phyloP scores from a whole-genome alignment of 257 asterid species.

The Nyctanthes arbortristis region DNA sequence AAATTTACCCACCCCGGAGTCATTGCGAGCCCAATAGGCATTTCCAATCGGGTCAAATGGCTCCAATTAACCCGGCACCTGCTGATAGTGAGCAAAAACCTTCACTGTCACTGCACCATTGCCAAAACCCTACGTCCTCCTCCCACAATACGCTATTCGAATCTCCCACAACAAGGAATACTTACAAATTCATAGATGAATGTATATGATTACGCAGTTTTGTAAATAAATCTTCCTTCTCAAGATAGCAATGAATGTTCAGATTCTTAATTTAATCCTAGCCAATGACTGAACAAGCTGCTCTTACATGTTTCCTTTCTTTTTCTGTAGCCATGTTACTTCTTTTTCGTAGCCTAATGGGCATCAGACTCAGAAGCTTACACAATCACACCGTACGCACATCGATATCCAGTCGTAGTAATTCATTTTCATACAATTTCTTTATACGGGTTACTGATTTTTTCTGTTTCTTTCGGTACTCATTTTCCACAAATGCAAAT shows the following conservation, averaged over 20 bases:
- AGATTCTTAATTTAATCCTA: slow-evolving; percentile 36
- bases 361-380: slow-evolving; percentile 46
- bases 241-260: slow-evolving; percentile 38
- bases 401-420: slow-evolving; percentile 20
- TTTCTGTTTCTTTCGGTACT: slow-evolving; percentile 32
- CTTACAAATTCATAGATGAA: too few species aligned
- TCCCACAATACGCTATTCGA: neutral
- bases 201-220: neutral
- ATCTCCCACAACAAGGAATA: neutral
- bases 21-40: too few species aligned
- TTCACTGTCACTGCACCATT: too few species aligned
- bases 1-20: too few species aligned
- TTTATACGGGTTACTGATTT: slow-evolving; percentile 40
- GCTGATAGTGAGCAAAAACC: too few species aligned
- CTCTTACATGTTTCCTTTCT: slow-evolving; percentile 37
- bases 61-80: too few species aligned
- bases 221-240: neutral
- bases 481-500: slow-evolving; percentile 37
- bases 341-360: slow-evolving; percentile 44
- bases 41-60: too few species aligned
- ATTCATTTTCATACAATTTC: slow-evolving; percentile 38
- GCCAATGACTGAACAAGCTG: slow-evolving; percentile 40
- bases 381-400: slow-evolving; percentile 42
- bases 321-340: slow-evolving; percentile 57
- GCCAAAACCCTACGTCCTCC: neutral